Conservation (phyloP, 2,329 filamentous ascomycete genomes). For the Bretziella fagacearum region DNA sequence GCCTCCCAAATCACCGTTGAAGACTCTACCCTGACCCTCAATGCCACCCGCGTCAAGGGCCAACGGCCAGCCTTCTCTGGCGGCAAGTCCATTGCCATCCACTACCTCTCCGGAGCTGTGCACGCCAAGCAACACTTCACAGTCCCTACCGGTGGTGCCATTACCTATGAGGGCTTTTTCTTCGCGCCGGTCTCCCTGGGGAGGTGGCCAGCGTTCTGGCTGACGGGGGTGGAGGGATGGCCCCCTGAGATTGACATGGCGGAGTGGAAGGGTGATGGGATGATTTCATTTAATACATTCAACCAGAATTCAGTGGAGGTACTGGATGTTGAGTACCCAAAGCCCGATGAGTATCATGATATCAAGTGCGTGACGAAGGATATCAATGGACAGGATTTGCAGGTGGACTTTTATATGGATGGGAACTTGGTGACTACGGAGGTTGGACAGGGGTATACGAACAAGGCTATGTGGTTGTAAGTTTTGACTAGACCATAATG, state of each 20-base stretch:
- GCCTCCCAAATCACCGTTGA: slow-evolving; percentile 27
- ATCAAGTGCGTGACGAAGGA: slow-evolving; percentile 35
- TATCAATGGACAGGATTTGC: slow-evolving; percentile 33
- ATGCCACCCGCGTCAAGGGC: slow-evolving; percentile 27
- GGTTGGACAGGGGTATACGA: slow-evolving; percentile 31
- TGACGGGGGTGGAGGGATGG: slow-evolving; percentile 37
- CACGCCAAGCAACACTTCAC: slow-evolving; percentile 26
- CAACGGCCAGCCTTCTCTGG: slow-evolving; percentile 25
- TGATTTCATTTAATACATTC: slow-evolving; percentile 40
- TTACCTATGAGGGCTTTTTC: slow-evolving; percentile 27
- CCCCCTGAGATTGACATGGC: slow-evolving; percentile 44
- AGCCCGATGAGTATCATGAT: slow-evolving; percentile 30
- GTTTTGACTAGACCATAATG: slow-evolving; percentile 14
- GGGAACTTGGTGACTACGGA: slow-evolving; percentile 32
- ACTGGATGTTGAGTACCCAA: slow-evolving; percentile 31
- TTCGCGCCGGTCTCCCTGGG: slow-evolving; percentile 25
- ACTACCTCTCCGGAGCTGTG: slow-evolving; percentile 34
- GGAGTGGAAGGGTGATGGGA: slow-evolving; percentile 42
- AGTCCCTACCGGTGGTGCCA: slow-evolving; percentile 24
- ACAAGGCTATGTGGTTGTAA: slow-evolving; percentile 29
- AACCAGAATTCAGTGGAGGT: slow-evolving; percentile 31
- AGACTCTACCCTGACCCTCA: slow-evolving; percentile 24
- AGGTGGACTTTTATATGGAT: slow-evolving; percentile 38
- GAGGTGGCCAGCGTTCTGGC: slow-evolving; percentile 44
- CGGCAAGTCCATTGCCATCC: slow-evolving; percentile 27